phyloP scores from a whole-genome alignment of 257 asterid genomes.

The Przewalskia tangutica region DNA sequence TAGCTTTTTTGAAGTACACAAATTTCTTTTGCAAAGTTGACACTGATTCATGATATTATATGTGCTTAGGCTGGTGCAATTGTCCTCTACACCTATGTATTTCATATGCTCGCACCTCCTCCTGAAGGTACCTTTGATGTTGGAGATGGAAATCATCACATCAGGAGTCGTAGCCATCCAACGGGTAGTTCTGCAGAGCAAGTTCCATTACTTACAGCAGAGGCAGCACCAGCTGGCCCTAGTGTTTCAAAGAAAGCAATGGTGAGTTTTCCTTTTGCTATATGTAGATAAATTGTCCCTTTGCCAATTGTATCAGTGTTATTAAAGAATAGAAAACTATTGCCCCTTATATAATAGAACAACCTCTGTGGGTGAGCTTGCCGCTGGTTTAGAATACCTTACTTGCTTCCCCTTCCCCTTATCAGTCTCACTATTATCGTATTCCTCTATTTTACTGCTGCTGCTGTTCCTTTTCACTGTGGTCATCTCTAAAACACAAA shows the following conservation, averaged over 20 bases:
- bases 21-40: not conserved
- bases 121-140: slow-evolving; percentile 69
- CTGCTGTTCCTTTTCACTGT: no score
- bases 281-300: not conserved
- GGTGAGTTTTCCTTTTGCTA: slow-evolving; percentile 24
- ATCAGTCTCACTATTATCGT: no score
- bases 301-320: not conserved
- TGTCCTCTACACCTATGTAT: slow-evolving; percentile 80
- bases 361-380: no score
- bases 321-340: no score
- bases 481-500: no score
- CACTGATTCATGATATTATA: not conserved
- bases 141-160: slow-evolving; percentile 34
- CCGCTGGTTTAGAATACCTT: no score
- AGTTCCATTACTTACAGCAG: slow-evolving; percentile 55
- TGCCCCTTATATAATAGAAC: not conserved
- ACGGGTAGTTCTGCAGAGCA: slow-evolving; percentile 39
- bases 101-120: slow-evolving; percentile 90
- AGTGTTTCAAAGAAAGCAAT: slow-evolving; percentile 24
- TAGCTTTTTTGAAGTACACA: not conserved
- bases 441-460: no score
- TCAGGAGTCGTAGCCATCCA: slow-evolving; percentile 24
- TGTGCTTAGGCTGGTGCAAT: slow-evolving; percentile 78
- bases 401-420: no score
- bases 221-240: slow-evolving; percentile 29